Conservation (phyloP, 2,329 filamentous ascomycete species). For the Paecilomyces niveus region DNA sequence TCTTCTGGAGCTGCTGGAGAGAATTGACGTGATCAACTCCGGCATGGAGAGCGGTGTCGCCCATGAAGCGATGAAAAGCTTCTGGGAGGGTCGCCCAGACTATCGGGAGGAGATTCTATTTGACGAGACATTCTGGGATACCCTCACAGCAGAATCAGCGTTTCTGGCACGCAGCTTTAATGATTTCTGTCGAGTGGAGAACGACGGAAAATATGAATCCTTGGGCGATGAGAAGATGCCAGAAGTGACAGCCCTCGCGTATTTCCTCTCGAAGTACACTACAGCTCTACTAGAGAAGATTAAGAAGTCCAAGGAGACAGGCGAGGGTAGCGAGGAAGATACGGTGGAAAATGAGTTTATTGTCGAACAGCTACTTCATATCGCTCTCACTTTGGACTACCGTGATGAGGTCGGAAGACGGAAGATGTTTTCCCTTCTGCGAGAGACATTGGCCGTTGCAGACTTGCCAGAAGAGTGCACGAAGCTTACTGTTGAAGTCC, state of each 20-base stretch:
- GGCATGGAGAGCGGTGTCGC: conserved; percentile 85
- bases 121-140: conserved; percentile 41
- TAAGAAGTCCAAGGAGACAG: conserved; percentile 33
- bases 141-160: conserved; percentile 65
- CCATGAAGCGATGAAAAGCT: conserved; percentile 87
- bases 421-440: conserved; percentile 89
- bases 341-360: conserved; percentile 90
- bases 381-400: conserved; percentile 87
- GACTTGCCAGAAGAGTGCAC: conserved; percentile 90
- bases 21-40: conserved; percentile 87
- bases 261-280: conserved; percentile 76
- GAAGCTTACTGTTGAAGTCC: conserved; percentile 73
- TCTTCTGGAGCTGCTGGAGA: conserved; percentile 81
- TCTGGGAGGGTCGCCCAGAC: conserved; percentile 82
- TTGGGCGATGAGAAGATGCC: conserved; percentile 89
- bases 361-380: conserved; percentile 88
- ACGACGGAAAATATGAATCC: conserved; percentile 65
- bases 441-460: conserved; percentile 76
- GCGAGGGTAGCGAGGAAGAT: conserved; percentile 69
- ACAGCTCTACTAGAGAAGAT: conserved; percentile 39
- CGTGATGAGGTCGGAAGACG: conserved; percentile 92
- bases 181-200: conserved; percentile 74
- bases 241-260: conserved; percentile 85
- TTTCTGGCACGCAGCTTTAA: conserved; percentile 93
- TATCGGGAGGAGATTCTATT: conserved; percentile 40